These are phyloP conservation scores for Camellia oleifera DNA, from an alignment of 179 eudicot species.

Conservation along the genomic window DNA sequence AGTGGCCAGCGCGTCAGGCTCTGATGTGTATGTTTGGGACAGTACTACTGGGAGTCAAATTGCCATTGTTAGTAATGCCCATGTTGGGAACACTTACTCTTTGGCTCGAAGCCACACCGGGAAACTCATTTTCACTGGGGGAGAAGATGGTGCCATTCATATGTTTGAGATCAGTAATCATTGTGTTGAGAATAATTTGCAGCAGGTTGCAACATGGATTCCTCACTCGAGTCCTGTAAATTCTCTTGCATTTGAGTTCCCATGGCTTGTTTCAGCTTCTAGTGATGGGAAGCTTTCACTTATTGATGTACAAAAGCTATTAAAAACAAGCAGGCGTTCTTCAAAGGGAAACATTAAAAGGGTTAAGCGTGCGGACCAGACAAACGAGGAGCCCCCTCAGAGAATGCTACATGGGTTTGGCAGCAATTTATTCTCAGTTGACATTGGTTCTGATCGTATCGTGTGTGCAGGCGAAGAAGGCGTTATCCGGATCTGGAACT, in stretches of 20 bases:
- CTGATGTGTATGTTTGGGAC: constrained; percentile 86
- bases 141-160: constrained; percentile 89
- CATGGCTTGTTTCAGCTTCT: constrained; percentile 96
- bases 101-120: constrained; percentile 87
- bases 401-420: constrained; percentile 87
- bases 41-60: constrained; percentile 39
- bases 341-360: constrained; percentile 29
- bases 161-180: constrained; percentile 68
- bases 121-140: constrained; percentile 85
- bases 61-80: constrained; percentile 50
- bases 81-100: constrained; percentile 60
- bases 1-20: constrained; percentile 67
- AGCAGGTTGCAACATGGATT: constrained; percentile 71
- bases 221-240: constrained; percentile 81
- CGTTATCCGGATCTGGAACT: constrained; percentile 83
- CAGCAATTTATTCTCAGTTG: constrained; percentile 70
- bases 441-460: constrained; percentile 76
- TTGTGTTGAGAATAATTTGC: constrained; percentile 20
- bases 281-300: constrained; percentile 80
- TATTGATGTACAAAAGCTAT: constrained; percentile 77
- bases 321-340: constrained; percentile 45
- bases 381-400: constrained; percentile 77
- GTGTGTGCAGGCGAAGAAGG: constrained; percentile 91
- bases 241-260: constrained; percentile 93
- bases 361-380: constrained; percentile 17